Evolutionary conservation across 768 basidiomycete genomes (phyloP).

Genomic region (Mycena indigotica): DNA sequence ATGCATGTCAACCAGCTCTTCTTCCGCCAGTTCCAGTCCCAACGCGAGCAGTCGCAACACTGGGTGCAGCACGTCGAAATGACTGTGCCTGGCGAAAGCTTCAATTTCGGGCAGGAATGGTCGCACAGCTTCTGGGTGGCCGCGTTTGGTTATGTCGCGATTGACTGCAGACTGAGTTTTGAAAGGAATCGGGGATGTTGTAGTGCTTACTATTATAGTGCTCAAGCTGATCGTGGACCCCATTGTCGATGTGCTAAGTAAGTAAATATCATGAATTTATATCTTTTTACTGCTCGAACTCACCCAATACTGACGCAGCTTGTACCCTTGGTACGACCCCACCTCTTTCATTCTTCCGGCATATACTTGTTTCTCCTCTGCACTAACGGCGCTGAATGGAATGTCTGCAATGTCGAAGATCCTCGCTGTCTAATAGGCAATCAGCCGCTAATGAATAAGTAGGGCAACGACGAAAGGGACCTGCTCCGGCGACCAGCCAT

Average conservation of each 20-base stretch:
- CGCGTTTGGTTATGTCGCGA: slow-evolving; percentile 45
- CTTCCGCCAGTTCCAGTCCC: slow-evolving; percentile 57
- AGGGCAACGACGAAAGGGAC: slow-evolving; percentile 26
- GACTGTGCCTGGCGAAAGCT: slow-evolving; percentile 52
- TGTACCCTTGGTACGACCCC: slow-evolving; percentile 59
- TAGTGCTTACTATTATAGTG: slow-evolving; percentile 56
- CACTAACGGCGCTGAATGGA: slow-evolving; percentile 42
- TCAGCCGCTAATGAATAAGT: not conserved
- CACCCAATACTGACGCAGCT: slow-evolving; percentile 57
- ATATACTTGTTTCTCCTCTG: slow-evolving; percentile 47
- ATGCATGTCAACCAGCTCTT: slow-evolving; percentile 51
- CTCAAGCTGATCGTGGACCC: slow-evolving; percentile 65
- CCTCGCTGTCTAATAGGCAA: slow-evolving; percentile 41
- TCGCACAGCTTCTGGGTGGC: slow-evolving; percentile 51
- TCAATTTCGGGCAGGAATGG: slow-evolving; percentile 57
- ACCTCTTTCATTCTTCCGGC: slow-evolving; percentile 40
- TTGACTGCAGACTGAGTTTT: slow-evolving; percentile 43
- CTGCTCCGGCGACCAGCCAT: slow-evolving; percentile 44
- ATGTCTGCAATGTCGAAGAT: slow-evolving; percentile 54
- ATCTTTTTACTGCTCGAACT: slow-evolving; percentile 6
- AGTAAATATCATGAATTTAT: not conserved
- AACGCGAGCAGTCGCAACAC: slow-evolving; percentile 53
- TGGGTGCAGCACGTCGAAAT: slow-evolving; percentile 52
- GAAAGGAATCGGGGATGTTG: not conserved
- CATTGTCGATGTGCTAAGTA: slow-evolving; percentile 63